Base-by-base conservation (phyloP, 2,329 filamentous ascomycete species). In the Cadophora luteo-olivacea region DNA sequence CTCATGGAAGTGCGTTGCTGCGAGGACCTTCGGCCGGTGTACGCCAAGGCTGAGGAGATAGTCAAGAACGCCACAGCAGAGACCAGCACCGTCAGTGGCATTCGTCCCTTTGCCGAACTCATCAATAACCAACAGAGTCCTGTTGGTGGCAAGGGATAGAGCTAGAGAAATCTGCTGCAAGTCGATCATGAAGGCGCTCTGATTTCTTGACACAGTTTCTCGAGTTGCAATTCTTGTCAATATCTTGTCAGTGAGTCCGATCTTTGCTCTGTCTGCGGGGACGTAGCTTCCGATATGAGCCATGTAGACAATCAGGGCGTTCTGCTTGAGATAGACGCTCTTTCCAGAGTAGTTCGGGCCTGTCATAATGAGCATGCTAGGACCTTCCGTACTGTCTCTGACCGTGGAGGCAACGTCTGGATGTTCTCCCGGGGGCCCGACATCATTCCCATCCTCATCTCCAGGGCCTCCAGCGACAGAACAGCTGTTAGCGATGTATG, bases 291-390 rank as follows among this genome's bases (percentile, higher is more conserved):
- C 96, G 64, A 97, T 87, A 77, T 99, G 96, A 0, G 96, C 93
- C 79, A 99, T 86, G 77, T 96, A 97, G 16, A 97, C 90, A 68
- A 97, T 96, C 61, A 97, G 82, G 4, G 94, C 96, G 38, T 93
- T 88, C 78, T 99, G 95, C 79, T 97, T 99, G 77, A 98, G 85
- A 79, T 97, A 98, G 0, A 98, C 88, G 74, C 94, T 98, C 79
- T 99, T 99, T 0, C 96, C 96, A 0, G 96, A 98, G 78, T 96
- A 97, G 74, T 99, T 99, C 4, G 96, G 94, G 0, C 96, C 96
- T 0, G 96, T 98, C 75, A 99, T 80, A 6, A 97, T 82, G 14
- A 97, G 78, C 81, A 93, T 91, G 72, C 87, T 93, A 14, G 92
- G 89, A 2, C 77, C 77, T 4, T 79, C 72, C 14, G 67, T 65